These are phyloP conservation scores for Yarrowia sp. DNA, from an alignment of 805 yeast genomes.

Conservation along the genomic window DNA sequence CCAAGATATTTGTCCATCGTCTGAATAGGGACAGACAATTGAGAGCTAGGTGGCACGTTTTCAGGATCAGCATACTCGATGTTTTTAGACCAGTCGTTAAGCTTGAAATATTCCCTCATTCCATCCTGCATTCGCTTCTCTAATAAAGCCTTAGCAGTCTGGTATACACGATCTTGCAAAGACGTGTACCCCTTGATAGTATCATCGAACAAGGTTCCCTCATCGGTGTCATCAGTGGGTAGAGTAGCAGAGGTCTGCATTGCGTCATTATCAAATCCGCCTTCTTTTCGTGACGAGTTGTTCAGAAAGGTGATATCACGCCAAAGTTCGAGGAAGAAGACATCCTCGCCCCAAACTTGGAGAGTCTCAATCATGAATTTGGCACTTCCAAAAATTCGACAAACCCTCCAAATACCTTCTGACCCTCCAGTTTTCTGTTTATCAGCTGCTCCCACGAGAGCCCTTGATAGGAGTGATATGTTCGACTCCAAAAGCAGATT, in stretches of 20 bases:
- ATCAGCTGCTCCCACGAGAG: slow-evolving; percentile 37
- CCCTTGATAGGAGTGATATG: slow-evolving; percentile 39
- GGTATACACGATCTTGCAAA: slow-evolving; percentile 36
- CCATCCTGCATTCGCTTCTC: slow-evolving; percentile 40
- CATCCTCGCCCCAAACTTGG: slow-evolving; percentile 45
- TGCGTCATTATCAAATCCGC: not conserved
- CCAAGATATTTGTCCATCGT: slow-evolving; percentile 35
- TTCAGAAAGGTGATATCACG: slow-evolving; percentile 30
- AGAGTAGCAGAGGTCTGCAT: not conserved
- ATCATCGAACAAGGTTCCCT: slow-evolving; percentile 46
- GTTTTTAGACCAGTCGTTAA: slow-evolving; percentile 36
- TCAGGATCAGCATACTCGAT: slow-evolving; percentile 18
- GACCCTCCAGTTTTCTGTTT: slow-evolving; percentile 34
- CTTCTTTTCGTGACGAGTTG: not conserved
- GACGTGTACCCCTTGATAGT: slow-evolving; percentile 42
- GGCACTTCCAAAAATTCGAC: slow-evolving; percentile 41
- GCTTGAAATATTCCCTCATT: slow-evolving; percentile 41
- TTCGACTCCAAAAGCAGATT: slow-evolving; percentile 45
- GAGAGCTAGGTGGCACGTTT: slow-evolving; percentile 29
- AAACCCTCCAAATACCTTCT: slow-evolving; percentile 43
- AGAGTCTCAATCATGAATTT: slow-evolving; percentile 42
- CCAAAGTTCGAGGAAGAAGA: slow-evolving; percentile 46
- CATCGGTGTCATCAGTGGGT: slow-evolving; percentile 31
- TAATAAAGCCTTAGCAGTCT: slow-evolving; percentile 37
- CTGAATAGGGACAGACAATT: slow-evolving; percentile 34